These are phyloP conservation scores for Trichoderma sp. DNA, from an alignment of 2,329 filamentous ascomycete genomes.

Conservation along the genomic window DNA sequence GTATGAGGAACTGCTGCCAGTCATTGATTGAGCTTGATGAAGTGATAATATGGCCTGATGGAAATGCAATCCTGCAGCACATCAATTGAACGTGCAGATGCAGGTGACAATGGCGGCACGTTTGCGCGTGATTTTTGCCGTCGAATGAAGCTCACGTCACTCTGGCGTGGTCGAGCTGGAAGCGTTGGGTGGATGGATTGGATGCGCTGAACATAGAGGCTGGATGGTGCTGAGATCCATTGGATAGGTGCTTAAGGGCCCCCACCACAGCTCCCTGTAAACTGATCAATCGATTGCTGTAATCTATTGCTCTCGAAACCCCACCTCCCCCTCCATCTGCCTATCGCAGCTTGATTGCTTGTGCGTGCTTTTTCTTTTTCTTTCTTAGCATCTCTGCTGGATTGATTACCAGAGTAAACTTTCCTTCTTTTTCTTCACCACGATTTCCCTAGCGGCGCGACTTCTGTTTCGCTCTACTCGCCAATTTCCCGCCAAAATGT, in stretches of 20 bases:
- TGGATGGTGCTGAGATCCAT: background rate
- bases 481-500: conserved; percentile 63
- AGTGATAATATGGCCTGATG: conserved; percentile 11
- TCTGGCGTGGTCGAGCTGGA: conserved; percentile 16
- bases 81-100: background rate
- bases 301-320: conserved; percentile 10
- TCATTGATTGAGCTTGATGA: background rate
- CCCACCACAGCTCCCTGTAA: conserved; percentile 15
- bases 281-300: conserved; percentile 6
- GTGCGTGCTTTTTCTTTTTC: conserved; percentile 22
- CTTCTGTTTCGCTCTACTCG: background rate
- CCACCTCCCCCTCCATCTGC: conserved; percentile 24
- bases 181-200: background rate
- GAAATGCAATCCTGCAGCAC: background rate
- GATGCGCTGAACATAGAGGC: background rate
- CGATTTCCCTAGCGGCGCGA: conserved; percentile 14
- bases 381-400: background rate
- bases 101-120: background rate
- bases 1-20: background rate
- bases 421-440: background rate
- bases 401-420: background rate
- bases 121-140: conserved; percentile 10
- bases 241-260: background rate
- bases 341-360: conserved; percentile 22
- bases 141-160: conserved; percentile 14